Conservation (phyloP, 1,284 basidiomycete species). For the Cryptococcus jaspeensis region DNA sequence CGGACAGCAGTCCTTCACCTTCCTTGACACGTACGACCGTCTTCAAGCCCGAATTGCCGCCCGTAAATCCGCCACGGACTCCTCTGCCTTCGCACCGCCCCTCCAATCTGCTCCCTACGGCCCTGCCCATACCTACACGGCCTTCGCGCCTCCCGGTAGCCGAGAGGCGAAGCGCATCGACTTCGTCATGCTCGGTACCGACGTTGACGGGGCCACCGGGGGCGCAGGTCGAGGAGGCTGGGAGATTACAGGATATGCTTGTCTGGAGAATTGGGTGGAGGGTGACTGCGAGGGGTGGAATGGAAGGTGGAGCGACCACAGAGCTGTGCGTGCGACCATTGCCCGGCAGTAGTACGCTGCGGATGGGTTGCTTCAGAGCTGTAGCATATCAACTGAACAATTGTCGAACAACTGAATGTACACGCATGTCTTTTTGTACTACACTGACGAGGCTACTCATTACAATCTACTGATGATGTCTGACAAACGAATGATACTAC, state of each 20-base stretch:
- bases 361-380: neutral
- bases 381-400: neutral
- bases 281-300: slow-evolving; percentile 37
- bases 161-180: slow-evolving; percentile 37
- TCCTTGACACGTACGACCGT: slow-evolving; percentile 36
- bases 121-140: slow-evolving; percentile 38
- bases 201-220: neutral
- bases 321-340: slow-evolving; percentile 37
- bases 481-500: too few relatives aligned
- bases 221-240: slow-evolving; percentile 22
- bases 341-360: neutral
- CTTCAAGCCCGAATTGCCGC: slow-evolving; percentile 16
- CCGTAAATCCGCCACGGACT: neutral
- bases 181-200: slow-evolving; percentile 39
- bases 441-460: too few relatives aligned
- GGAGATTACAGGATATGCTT: slow-evolving; percentile 31
- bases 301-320: slow-evolving; percentile 48
- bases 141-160: slow-evolving; percentile 31
- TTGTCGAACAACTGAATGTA: neutral
- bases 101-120: slow-evolving; percentile 37
- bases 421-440: neutral
- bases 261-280: slow-evolving; percentile 45
- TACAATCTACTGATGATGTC: too few relatives aligned
- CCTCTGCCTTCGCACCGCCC: neutral
- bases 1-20: slow-evolving; percentile 28